A percentile compares a stretch with the other conserved stretches of the same genome.
Evolutionary conservation across 2,329 filamentous ascomycete species (phyloP).

Genomic region (Ilyonectria mors-panacis): DNA sequence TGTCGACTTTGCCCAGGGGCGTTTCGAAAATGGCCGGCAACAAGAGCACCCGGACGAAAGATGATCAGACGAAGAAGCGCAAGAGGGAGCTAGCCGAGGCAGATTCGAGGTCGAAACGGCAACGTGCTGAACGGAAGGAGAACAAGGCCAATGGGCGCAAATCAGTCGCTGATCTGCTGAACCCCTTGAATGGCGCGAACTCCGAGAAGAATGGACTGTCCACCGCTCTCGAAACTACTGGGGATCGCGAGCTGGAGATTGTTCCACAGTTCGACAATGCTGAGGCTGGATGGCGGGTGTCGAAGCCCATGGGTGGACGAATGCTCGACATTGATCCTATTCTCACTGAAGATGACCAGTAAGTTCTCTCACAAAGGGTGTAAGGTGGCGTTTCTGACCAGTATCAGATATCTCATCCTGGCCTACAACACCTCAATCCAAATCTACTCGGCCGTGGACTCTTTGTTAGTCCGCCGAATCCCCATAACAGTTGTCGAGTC

Average conservation of each 20-base stretch:
- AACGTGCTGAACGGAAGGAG: conserved; percentile 52
- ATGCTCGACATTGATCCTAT: conserved; percentile 77
- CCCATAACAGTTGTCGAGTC: conserved; percentile 58
- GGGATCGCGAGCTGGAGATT: conserved; percentile 44
- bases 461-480: conserved; percentile 83
- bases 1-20: conserved; percentile 26
- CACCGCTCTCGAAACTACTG: conserved; percentile 32
- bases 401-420: conserved; percentile 78
- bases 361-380: conserved; percentile 46
- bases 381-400: conserved; percentile 32
- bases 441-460: conserved; percentile 86
- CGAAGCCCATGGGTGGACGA: conserved; percentile 75
- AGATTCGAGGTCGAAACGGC: conserved; percentile 59
- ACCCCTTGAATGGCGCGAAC: conserved; percentile 27
- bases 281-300: conserved; percentile 69
- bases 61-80: conserved; percentile 61
- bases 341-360: conserved; percentile 74
- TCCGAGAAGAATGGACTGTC: conserved; percentile 38
- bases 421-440: conserved; percentile 82
- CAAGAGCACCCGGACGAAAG: conserved; percentile 51
- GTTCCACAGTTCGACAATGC: conserved; percentile 49
- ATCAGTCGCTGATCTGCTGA: conserved; percentile 24
- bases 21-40: conserved; percentile 53
- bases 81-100: conserved; percentile 62
- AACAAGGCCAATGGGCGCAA: conserved; percentile 48